Conservation (phyloP, 805 yeast species). For the Pichia rugopelliculosa region DNA sequence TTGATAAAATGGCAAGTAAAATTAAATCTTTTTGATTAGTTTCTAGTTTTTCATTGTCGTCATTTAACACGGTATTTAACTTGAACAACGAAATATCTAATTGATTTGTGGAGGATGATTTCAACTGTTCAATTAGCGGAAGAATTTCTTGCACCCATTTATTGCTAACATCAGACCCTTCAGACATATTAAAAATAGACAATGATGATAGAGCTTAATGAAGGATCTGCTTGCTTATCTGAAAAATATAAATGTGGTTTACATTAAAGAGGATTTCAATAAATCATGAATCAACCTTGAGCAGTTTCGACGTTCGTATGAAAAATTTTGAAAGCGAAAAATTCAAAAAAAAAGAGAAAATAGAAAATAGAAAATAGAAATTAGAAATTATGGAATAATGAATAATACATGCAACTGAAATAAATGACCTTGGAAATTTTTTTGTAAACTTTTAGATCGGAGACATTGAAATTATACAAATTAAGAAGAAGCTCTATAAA, state of each 20-base stretch:
- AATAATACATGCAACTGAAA: no score
- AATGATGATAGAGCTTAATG: background rate
- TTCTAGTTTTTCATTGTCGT: conserved; percentile 11
- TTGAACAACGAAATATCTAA: conserved; percentile 31
- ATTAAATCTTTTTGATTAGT: conserved; percentile 24
- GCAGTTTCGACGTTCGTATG: background rate
- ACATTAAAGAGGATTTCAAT: background rate
- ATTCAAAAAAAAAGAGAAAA: background rate
- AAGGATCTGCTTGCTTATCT: background rate
- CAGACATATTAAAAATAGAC: conserved; percentile 5
- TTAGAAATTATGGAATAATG: no score
- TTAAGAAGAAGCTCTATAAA: background rate
- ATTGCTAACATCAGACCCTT: background rate
- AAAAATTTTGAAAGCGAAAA: background rate
- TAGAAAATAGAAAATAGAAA: no score
- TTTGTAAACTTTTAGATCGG: no score
- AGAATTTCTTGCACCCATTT: conserved; percentile 14
- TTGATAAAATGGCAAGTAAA: conserved; percentile 34
- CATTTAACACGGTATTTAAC: conserved; percentile 25
- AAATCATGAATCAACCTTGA: background rate
- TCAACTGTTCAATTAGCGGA: conserved; percentile 14
- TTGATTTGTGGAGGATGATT: conserved; percentile 30
- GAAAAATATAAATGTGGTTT: background rate
- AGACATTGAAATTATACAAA: no score
- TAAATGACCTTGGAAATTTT: no score